These are phyloP conservation scores for Tephrocybe rancida DNA, from an alignment of 768 basidiomycete genomes.

Conservation along the genomic window DNA sequence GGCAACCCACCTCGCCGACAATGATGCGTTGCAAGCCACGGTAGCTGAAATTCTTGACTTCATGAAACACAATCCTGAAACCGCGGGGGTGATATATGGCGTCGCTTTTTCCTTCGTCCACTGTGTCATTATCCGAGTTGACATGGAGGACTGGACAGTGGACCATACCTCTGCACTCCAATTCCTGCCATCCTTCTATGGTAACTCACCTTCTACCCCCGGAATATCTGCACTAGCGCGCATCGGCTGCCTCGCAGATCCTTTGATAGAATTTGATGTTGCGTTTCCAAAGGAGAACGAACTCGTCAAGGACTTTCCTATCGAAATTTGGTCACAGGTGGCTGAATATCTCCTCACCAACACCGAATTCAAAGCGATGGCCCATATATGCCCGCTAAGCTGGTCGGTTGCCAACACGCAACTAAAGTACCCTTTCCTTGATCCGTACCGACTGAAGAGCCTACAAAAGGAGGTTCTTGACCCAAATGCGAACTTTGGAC, in stretches of 20 bases:
- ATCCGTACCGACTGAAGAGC: neutral
- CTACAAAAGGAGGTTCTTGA: neutral
- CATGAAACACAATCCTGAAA: neutral
- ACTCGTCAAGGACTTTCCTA: neutral
- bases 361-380: neutral
- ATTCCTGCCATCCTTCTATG: neutral
- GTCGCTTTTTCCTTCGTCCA: neutral
- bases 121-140: neutral
- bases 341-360: neutral
- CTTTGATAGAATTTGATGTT: neutral
- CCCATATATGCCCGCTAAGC: neutral
- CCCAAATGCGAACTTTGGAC: neutral
- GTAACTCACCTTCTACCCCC: neutral
- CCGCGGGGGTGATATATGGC: neutral
- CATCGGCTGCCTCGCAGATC: neutral
- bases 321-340: neutral
- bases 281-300: neutral
- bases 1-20: neutral
- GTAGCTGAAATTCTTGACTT: neutral
- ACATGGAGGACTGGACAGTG: neutral
- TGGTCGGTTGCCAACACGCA: neutral
- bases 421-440: neutral
- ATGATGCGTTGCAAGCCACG: neutral
- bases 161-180: neutral
- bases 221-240: neutral